Evolutionary conservation across 208 protist species (phyloP).

Genomic region (Crithidia fasciculata): DNA sequence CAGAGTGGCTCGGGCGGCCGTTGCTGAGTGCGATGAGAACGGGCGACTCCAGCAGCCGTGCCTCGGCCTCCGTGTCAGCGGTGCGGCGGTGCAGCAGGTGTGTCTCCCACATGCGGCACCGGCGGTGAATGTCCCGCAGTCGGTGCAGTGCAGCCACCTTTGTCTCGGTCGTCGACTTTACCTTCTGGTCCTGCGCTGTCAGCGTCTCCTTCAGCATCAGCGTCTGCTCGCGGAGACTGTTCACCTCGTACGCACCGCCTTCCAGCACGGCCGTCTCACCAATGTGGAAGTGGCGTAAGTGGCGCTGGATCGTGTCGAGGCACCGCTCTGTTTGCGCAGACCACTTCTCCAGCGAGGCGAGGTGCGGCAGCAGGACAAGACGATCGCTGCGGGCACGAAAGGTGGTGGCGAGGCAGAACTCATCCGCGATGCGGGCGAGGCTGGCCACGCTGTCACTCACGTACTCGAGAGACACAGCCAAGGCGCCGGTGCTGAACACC

Average conservation of each 20-base stretch:
- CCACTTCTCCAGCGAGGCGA: constrained; percentile 48
- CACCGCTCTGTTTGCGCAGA: constrained; percentile 42
- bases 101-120: constrained; percentile 58
- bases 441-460: constrained; percentile 47
- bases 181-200: constrained; percentile 70
- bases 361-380: constrained; percentile 40
- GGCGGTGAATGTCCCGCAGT: constrained; percentile 37
- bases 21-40: not conserved
- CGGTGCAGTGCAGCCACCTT: constrained; percentile 40
- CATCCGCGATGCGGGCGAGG: constrained; percentile 61
- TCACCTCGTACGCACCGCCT: constrained; percentile 62
- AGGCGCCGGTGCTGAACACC: constrained; percentile 60
- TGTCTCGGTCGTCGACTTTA: constrained; percentile 59
- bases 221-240: constrained; percentile 73
- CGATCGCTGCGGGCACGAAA: constrained; percentile 47
- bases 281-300: constrained; percentile 70
- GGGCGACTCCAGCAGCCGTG: not conserved
- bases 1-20: not conserved
- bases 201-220: constrained; percentile 72
- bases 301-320: constrained; percentile 43
- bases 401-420: constrained; percentile 64
- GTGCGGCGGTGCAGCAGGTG: constrained; percentile 34
- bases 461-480: constrained; percentile 66
- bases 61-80: not conserved
- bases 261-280: constrained; percentile 72